phyloP scores from a whole-genome alignment of 768 basidiomycete species.

The Cystobasidium onofrii region DNA sequence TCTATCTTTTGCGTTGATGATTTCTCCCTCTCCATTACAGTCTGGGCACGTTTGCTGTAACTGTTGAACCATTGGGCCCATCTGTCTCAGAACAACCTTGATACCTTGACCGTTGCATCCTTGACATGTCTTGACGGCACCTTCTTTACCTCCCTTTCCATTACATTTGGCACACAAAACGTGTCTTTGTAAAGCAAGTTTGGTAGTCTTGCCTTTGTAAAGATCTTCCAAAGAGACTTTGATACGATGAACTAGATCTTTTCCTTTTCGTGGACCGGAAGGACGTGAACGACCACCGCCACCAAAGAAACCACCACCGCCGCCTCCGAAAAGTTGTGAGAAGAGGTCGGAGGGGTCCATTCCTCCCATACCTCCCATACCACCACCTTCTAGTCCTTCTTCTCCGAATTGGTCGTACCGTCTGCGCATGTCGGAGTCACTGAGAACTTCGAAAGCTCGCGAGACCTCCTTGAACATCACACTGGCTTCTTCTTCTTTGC shows the following conservation, averaged over 20 bases:
- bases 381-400: constrained; percentile 65
- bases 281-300: constrained; percentile 54
- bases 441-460: constrained; percentile 88
- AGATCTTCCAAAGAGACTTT: constrained; percentile 95
- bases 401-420: constrained; percentile 83
- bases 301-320: constrained; percentile 53
- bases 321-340: constrained; percentile 82
- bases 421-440: constrained; percentile 47
- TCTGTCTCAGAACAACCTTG: constrained; percentile 83
- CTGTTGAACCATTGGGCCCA: constrained; percentile 99
- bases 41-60: constrained; percentile 92
- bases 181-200: constrained; percentile 91
- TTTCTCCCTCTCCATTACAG: constrained; percentile 85
- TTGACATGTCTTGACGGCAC: constrained; percentile 71
- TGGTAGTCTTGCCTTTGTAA: constrained; percentile 97
- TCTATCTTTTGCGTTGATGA: constrained; percentile 85
- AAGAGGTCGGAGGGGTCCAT: constrained; percentile 99
- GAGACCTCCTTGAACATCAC: constrained; percentile 88
- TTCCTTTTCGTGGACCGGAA: constrained; percentile 77
- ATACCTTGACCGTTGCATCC: constrained; percentile 81
- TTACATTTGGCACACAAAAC: constrained; percentile 87
- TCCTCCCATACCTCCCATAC: constrained; percentile 74
- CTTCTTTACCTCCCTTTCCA: constrained; percentile 95
- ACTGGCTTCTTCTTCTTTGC: constrained; percentile 72
- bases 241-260: constrained; percentile 95